Evolutionary conservation across 306 rosid genomes (phyloP).

Genomic region (Pyrus bretschneideri): DNA sequence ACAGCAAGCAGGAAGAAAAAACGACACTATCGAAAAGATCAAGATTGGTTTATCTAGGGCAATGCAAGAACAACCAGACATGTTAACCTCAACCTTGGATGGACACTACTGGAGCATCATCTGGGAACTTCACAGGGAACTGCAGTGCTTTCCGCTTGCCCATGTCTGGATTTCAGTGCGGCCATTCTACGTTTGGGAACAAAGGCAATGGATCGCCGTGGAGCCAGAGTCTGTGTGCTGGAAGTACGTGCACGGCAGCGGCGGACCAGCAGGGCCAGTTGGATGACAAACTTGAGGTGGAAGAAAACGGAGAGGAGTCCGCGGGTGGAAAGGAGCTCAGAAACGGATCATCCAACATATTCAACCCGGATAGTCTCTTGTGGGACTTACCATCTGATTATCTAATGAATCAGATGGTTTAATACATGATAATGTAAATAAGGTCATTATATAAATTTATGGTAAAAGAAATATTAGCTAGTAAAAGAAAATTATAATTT

Average conservation of each 20-base stretch:
- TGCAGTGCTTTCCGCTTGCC: conserved; percentile 56
- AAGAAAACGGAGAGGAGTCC: conserved; percentile 53
- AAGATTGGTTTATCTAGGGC: conserved; percentile 67
- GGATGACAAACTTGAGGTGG: conserved; percentile 44
- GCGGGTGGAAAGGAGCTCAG: conserved; percentile 54
- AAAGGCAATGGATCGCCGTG: conserved; percentile 70
- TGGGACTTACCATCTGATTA: conserved; percentile 92
- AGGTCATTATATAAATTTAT: conserved; percentile 44
- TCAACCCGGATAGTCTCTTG: conserved; percentile 64
- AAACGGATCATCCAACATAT: conserved; percentile 57
- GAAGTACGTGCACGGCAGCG: conserved; percentile 70
- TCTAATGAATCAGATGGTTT: conserved; percentile 62
- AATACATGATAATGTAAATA: conserved; percentile 58
- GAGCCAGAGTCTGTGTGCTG: conserved; percentile 78
- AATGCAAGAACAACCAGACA: conserved; percentile 60
- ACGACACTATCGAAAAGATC: conserved; percentile 54
- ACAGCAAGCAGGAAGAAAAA: conserved; percentile 45
- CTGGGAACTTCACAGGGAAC: conserved; percentile 38
- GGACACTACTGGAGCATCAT: conserved; percentile 38
- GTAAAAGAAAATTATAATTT: not conserved
- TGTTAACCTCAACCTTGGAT: conserved; percentile 51
- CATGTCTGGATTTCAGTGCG: conserved; percentile 45
- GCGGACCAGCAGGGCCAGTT: conserved; percentile 55
- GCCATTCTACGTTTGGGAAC: conserved; percentile 42
- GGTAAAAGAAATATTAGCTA: conserved; percentile 11